phyloP scores from a whole-genome alignment of 2,329 filamentous ascomycete species.

The Dactylellina leptospora region DNA sequence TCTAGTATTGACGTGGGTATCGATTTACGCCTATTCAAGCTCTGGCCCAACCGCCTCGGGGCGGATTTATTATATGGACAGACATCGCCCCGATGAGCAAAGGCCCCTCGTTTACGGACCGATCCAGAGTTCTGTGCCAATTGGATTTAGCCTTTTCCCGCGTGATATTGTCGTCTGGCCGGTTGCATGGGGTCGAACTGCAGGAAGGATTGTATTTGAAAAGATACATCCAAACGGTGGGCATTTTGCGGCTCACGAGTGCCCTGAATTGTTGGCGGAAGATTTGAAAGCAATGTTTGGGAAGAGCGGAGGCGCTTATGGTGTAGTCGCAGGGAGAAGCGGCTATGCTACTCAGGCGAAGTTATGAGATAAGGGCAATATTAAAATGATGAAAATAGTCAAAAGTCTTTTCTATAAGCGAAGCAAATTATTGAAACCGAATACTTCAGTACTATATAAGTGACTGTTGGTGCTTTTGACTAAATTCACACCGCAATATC shows the following conservation, averaged over 20 bases:
- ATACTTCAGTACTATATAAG: no score
- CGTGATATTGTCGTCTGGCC: conserved; percentile 37
- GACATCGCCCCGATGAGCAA: conserved; percentile 11
- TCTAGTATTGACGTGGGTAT: conserved; percentile 44
- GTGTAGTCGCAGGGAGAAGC: conserved; percentile 27
- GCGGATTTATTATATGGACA: conserved; percentile 50
- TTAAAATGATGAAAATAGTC: no score
- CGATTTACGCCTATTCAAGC: conserved; percentile 36
- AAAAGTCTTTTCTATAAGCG: no score
- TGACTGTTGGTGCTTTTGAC: no score
- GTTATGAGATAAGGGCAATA: no score
- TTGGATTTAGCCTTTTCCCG: conserved; percentile 43
- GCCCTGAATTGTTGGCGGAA: conserved; percentile 60
- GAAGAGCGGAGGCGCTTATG: conserved; percentile 58
- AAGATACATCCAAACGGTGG: conserved; percentile 61
- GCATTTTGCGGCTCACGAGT: conserved; percentile 66
- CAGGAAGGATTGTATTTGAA: conserved; percentile 53
- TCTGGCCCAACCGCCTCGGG: conserved; percentile 23
- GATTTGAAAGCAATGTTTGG: conserved; percentile 63
- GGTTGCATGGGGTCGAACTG: conserved; percentile 28
- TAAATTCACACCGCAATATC: no score
- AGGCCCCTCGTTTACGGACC: conserved; percentile 7
- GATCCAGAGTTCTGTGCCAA: conserved; percentile 28
- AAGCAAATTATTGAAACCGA: no score
- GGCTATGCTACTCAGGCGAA: no score